These are phyloP conservation scores for Cercospora beticola DNA, from an alignment of 2,329 filamentous ascomycete genomes.

Conservation along the genomic window DNA sequence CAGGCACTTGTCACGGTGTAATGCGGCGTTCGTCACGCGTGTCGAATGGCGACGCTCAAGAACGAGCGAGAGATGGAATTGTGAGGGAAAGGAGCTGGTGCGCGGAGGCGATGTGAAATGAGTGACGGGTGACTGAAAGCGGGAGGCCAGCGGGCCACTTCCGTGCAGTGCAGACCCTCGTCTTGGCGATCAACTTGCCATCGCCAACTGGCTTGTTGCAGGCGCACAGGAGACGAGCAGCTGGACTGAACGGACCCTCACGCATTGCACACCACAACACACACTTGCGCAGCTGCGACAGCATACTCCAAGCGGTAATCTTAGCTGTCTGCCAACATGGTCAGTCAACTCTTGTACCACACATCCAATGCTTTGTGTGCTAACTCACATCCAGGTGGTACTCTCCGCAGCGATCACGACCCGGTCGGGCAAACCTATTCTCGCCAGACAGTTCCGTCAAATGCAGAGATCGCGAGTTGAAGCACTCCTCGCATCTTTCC, in stretches of 20 bases:
- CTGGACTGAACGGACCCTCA: background rate
- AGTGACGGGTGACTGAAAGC: conserved; percentile 3
- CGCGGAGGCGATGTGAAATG: background rate
- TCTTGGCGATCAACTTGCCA: background rate
- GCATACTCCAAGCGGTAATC: background rate
- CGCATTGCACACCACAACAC: background rate
- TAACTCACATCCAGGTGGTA: conserved; percentile 67
- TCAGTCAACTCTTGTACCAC: background rate
- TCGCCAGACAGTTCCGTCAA: conserved; percentile 96
- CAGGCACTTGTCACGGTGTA: background rate
- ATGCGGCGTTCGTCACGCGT: background rate
- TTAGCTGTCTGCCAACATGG: background rate
- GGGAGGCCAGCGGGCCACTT: background rate
- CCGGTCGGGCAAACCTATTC: conserved; percentile 93
- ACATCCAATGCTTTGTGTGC: background rate
- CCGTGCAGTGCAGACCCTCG: background rate
- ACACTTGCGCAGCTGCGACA: background rate
- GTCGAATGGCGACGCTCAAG: background rate
- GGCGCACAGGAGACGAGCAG: background rate
- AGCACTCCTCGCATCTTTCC: conserved; percentile 92
- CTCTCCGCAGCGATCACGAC: conserved; percentile 99
- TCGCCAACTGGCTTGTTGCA: conserved; percentile 9
- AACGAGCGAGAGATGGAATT: background rate
- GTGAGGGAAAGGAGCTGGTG: background rate
- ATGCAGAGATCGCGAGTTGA: conserved; percentile 97